These are phyloP conservation scores for Salicornia ramosissima DNA, from an alignment of 148 eudicot species.

Conservation along the genomic window DNA sequence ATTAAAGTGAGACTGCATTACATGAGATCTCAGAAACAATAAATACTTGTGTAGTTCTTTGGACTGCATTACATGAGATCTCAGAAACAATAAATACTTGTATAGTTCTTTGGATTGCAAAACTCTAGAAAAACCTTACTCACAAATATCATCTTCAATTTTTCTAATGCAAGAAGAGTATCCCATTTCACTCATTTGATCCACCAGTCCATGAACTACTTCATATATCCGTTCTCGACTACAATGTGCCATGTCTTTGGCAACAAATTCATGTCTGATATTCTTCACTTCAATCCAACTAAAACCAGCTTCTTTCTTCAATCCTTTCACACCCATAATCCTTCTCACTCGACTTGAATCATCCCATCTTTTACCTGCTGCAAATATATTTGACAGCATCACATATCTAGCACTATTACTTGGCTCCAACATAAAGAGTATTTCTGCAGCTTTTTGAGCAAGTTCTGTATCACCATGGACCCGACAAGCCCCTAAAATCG, in stretches of 20 bases:
- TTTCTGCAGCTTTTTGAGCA: conserved; percentile 52
- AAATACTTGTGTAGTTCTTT: background rate
- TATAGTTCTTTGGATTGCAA: background rate
- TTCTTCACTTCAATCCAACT: conserved; percentile 70
- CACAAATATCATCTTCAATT: conserved; percentile 15
- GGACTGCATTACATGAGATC: no score
- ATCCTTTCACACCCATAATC: conserved; percentile 41
- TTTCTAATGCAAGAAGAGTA: conserved; percentile 21
- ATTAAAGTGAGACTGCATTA: no score
- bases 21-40: no score
- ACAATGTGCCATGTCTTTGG: conserved; percentile 42
- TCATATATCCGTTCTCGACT: conserved; percentile 33
- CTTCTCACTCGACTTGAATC: conserved; percentile 50
- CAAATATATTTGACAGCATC: conserved; percentile 63
- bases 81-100: background rate
- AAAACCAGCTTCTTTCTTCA: conserved; percentile 54
- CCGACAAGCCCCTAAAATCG: conserved; percentile 56
- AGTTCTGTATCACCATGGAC: conserved; percentile 52
- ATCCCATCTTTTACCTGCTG: conserved; percentile 57
- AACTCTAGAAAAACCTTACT: conserved; percentile 1
- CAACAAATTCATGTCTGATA: conserved; percentile 45
- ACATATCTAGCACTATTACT: conserved; percentile 55
- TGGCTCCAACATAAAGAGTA: conserved; percentile 54
- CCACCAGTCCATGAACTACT: conserved; percentile 41
- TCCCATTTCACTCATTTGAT: conserved; percentile 50